These are phyloP conservation scores for Lactifluus pinguis DNA, from an alignment of 768 basidiomycete species.

Conservation along the genomic window DNA sequence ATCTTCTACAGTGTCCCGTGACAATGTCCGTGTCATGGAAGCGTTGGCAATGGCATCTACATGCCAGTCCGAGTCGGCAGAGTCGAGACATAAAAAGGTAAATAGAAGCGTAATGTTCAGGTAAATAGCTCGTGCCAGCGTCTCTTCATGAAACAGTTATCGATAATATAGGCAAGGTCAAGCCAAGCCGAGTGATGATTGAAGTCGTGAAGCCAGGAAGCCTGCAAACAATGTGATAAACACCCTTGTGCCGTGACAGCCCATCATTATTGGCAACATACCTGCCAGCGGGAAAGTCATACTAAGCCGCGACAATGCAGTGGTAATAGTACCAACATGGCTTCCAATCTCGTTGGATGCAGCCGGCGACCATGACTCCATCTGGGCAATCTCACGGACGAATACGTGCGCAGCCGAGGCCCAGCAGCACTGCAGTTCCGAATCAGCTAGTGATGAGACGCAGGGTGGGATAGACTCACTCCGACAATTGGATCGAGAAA, in stretches of 20 bases:
- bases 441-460: neutral
- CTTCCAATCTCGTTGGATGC: constrained; percentile 45
- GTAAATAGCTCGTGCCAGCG: constrained; percentile 1
- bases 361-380: constrained; percentile 57
- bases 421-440: constrained; percentile 55
- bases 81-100: neutral
- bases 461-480: constrained; percentile 33
- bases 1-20: constrained; percentile 10
- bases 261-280: constrained; percentile 9
- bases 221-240: constrained; percentile 1
- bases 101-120: neutral
- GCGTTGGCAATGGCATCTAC: neutral
- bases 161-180: neutral
- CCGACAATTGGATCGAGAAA: constrained; percentile 74
- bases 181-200: constrained; percentile 13
- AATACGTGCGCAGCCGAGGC: constrained; percentile 57
- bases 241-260: neutral
- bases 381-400: constrained; percentile 53
- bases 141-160: neutral
- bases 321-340: constrained; percentile 52
- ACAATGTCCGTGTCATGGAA: neutral
- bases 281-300: constrained; percentile 52
- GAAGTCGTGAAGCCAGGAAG: constrained; percentile 11
- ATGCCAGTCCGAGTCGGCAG: constrained; percentile 11
- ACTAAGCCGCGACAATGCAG: constrained; percentile 54